phyloP scores from a whole-genome alignment of 2,329 filamentous ascomycete genomes.

The Fusarium metavorans region DNA sequence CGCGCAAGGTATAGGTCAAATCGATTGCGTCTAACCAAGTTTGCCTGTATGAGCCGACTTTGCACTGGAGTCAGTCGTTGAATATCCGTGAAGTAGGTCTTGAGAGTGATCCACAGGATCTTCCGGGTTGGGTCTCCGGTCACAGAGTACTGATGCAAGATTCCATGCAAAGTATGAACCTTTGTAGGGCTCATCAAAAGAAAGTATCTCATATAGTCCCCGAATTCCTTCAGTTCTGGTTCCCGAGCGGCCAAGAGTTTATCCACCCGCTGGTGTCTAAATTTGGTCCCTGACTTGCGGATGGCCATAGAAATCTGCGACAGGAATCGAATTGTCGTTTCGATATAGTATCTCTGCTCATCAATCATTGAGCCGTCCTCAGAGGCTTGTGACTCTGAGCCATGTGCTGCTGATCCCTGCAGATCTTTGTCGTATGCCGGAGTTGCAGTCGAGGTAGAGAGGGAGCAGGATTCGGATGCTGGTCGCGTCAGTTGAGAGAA shows the following conservation, averaged over 20 bases:
- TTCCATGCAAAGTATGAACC: background rate
- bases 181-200: background rate
- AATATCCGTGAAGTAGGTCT: background rate
- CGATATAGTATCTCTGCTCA: background rate
- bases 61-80: background rate
- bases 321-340: background rate
- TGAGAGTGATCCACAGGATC: background rate
- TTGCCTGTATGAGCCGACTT: background rate
- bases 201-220: background rate
- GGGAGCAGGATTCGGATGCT: background rate
- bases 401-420: background rate
- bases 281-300: background rate
- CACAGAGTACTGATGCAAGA: background rate
- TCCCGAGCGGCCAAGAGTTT: background rate
- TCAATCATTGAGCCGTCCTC: background rate
- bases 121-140: background rate
- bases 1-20: background rate
- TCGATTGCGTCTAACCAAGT: background rate
- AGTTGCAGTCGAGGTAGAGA: background rate
- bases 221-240: background rate
- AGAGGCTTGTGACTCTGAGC: background rate
- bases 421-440: background rate
- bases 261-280: background rate
- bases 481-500: background rate
- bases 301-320: background rate